These are phyloP conservation scores for Magnaporthiopsis rhizophila DNA, from an alignment of 2,329 filamentous ascomycete genomes.

Conservation along the genomic window DNA sequence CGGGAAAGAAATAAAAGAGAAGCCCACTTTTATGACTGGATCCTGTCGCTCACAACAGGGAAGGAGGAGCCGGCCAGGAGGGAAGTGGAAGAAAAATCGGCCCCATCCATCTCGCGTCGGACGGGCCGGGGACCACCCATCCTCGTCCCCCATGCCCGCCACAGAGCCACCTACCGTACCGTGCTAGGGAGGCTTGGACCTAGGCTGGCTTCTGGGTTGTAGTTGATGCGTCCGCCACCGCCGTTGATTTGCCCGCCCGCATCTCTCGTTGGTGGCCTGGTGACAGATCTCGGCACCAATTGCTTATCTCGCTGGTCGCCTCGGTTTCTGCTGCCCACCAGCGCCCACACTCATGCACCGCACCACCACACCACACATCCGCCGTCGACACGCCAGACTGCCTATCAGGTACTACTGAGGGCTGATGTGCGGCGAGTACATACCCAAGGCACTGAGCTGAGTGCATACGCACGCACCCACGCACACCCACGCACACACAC, in stretches of 20 bases:
- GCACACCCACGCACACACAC: background rate
- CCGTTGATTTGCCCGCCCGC: background rate
- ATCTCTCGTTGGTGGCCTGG: background rate
- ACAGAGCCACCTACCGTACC: background rate
- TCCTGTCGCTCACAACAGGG: too few relatives aligned
- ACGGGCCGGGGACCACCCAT: background rate
- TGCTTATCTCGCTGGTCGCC: constrained; percentile 4
- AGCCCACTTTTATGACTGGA: too few relatives aligned
- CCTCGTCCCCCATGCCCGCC: background rate
- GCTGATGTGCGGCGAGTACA: too few relatives aligned
- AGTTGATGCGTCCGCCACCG: background rate
- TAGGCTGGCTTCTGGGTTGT: background rate
- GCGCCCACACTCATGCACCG: background rate
- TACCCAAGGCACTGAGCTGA: too few relatives aligned
- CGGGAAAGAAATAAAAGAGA: too few relatives aligned
- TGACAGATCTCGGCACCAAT: constrained; percentile 5
- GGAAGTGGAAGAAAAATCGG: background rate
- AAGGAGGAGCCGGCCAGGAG: background rate
- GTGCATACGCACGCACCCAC: background rate
- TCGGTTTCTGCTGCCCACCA: background rate
- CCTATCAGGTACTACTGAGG: too few relatives aligned
- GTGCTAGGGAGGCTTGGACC: too few relatives aligned
- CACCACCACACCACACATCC: too few relatives aligned
- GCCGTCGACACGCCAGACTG: too few relatives aligned
- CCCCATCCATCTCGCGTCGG: background rate